Evolutionary conservation across 1,284 basidiomycete species (phyloP).

Genomic region (Irpex sp.): DNA sequence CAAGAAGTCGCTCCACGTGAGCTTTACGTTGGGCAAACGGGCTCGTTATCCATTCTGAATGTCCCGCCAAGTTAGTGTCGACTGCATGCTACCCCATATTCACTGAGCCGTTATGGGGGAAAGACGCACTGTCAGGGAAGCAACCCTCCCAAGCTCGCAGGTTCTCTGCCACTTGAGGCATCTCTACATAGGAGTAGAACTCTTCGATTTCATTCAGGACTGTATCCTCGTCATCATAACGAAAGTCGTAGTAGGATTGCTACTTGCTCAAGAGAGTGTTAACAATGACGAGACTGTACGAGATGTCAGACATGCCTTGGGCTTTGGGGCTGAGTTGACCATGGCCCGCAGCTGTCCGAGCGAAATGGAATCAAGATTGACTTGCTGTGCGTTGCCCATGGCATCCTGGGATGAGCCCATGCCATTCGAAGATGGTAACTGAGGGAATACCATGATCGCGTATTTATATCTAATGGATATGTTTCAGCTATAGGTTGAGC

Average conservation of each 20-base stretch:
- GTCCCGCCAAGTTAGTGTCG: neutral
- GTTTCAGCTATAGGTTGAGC: neutral
- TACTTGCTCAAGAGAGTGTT: constrained; percentile 33
- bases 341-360: constrained; percentile 79
- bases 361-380: constrained; percentile 65
- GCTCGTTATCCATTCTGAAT: constrained; percentile 76
- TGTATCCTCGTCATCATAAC: constrained; percentile 93
- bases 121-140: constrained; percentile 63
- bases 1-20: constrained; percentile 77
- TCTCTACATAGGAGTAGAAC: constrained; percentile 98
- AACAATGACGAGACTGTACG: constrained; percentile 7
- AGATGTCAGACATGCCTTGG: constrained; percentile 50
- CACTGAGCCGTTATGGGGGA: neutral
- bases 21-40: constrained; percentile 57
- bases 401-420: constrained; percentile 17
- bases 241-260: constrained; percentile 86
- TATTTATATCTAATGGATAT: neutral
- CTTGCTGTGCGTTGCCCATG: constrained; percentile 19
- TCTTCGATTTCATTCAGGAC: constrained; percentile 96
- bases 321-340: constrained; percentile 68
- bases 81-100: neutral
- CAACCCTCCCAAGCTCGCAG: constrained; percentile 85
- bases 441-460: constrained; percentile 26
- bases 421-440: constrained; percentile 21
- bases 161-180: constrained; percentile 87